These are phyloP conservation scores for Leccinum boreale DNA, from an alignment of 768 basidiomycete genomes.

Conservation along the genomic window DNA sequence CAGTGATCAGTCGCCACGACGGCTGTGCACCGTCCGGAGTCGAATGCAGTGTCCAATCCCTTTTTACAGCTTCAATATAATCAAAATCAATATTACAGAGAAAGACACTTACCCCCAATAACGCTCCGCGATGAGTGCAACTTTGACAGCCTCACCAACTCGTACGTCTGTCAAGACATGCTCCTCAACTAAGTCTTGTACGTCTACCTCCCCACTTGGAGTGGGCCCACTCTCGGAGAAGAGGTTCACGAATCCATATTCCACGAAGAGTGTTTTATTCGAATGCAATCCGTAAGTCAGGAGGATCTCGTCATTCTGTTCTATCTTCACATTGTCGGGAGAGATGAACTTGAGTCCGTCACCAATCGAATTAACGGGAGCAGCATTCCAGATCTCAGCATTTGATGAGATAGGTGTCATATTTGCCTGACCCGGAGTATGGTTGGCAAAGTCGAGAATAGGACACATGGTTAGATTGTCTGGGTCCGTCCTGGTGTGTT, in stretches of 20 bases:
- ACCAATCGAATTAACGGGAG: slow-evolving; percentile 34
- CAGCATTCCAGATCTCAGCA: slow-evolving; percentile 36
- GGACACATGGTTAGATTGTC: slow-evolving; percentile 89
- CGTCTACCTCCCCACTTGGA: slow-evolving; percentile 55
- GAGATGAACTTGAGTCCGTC: slow-evolving; percentile 53
- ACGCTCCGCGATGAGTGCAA: slow-evolving; percentile 53
- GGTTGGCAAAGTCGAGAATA: slow-evolving; percentile 89
- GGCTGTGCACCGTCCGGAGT: slow-evolving; percentile 62
- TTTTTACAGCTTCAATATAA: slow-evolving; percentile 27
- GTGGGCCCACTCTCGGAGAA: slow-evolving; percentile 26
- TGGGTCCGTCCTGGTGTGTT: slow-evolving; percentile 44
- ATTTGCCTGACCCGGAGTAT: slow-evolving; percentile 42
- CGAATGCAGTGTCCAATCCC: slow-evolving; percentile 77
- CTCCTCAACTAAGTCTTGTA: slow-evolving; percentile 51
- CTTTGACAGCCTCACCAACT: slow-evolving; percentile 47
- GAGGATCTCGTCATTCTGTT: slow-evolving; percentile 61
- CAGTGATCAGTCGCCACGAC: slow-evolving; percentile 74
- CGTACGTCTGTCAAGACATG: slow-evolving; percentile 44
- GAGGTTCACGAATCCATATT: slow-evolving; percentile 82
- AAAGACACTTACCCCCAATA: slow-evolving; percentile 76
- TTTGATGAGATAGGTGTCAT: slow-evolving; percentile 42
- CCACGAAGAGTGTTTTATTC: slow-evolving; percentile 74
- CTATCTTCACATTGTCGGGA: slow-evolving; percentile 39
- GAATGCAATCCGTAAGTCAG: slow-evolving; percentile 80
- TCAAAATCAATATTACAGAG: not conserved